A percentile compares a stretch with the other conserved stretches of the same genome.
These are phyloP conservation scores for Iberis amara DNA, from an alignment of 441 rosid species.

Conservation along the genomic window DNA sequence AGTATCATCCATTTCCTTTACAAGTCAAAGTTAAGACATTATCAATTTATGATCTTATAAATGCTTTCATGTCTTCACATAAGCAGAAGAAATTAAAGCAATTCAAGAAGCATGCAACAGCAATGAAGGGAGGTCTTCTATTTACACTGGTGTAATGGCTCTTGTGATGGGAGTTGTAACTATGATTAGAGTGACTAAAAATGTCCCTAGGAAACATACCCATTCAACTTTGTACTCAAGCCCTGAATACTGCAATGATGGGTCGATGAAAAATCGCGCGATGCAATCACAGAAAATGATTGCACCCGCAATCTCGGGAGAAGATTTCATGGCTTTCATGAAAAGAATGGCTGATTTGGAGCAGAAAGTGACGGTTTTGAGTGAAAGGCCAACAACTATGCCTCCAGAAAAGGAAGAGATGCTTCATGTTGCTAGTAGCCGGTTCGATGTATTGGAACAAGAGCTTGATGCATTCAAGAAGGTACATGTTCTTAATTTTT, in stretches of 20 bases:
- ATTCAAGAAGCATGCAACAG: slow-evolving; percentile 31
- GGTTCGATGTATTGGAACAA: slow-evolving; percentile 63
- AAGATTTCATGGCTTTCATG: slow-evolving; percentile 51
- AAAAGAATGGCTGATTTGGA: slow-evolving; percentile 79
- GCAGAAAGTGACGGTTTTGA: slow-evolving; percentile 48
- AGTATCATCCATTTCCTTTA: slow-evolving; percentile 32
- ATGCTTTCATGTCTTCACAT: slow-evolving; percentile 22
- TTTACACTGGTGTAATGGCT: slow-evolving; percentile 71
- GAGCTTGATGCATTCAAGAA: slow-evolving; percentile 69
- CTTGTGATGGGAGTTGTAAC: slow-evolving; percentile 72
- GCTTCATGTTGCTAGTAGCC: slow-evolving; percentile 53
- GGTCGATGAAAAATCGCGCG: slow-evolving; percentile 28
- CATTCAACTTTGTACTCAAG: slow-evolving; percentile 49
- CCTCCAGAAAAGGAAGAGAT: slow-evolving; percentile 73
- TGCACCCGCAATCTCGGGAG: slow-evolving; percentile 35
- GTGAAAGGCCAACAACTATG: slow-evolving; percentile 44
- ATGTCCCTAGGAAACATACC: slow-evolving; percentile 60
- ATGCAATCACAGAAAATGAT: slow-evolving; percentile 25
- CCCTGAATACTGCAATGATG: slow-evolving; percentile 37
- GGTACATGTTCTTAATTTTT: slow-evolving; percentile 34
- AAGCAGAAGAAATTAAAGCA: slow-evolving; percentile 35
- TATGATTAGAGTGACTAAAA: slow-evolving; percentile 63
- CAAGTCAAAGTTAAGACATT: neutral
- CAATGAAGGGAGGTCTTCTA: slow-evolving; percentile 41
- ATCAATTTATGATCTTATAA: too few relatives aligned